Evolutionary conservation across 345 rosid genomes (phyloP).

Genomic region (Gossypium arboreum): DNA sequence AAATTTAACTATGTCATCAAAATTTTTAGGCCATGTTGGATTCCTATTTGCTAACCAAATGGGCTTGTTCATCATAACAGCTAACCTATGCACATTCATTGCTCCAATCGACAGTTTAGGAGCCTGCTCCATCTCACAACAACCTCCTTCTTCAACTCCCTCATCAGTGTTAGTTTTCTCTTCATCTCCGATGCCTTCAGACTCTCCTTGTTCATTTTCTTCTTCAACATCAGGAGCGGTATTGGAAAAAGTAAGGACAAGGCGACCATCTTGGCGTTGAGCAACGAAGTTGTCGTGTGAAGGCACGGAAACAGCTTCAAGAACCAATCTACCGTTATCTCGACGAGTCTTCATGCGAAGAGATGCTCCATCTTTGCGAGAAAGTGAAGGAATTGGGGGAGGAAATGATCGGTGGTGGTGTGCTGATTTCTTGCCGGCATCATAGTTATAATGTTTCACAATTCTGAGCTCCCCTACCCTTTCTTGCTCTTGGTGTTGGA

Average conservation of each 20-base stretch:
- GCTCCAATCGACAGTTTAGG: constrained; percentile 39
- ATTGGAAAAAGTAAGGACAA: constrained; percentile 61
- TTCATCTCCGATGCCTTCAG: constrained; percentile 16
- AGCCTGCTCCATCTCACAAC: constrained; percentile 25
- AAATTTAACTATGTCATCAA: constrained; percentile 26
- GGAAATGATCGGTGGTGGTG: constrained; percentile 50
- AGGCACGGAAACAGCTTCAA: constrained; percentile 83
- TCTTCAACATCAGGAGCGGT: constrained; percentile 6
- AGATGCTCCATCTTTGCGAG: constrained; percentile 45
- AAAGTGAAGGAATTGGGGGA: constrained; percentile 71
- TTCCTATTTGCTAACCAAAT: constrained; percentile 39
- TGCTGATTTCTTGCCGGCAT: constrained; percentile 21
- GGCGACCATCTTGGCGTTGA: constrained; percentile 82
- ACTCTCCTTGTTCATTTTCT: constrained; percentile 17
- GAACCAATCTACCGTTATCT: constrained; percentile 79
- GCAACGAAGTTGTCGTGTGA: constrained; percentile 64
- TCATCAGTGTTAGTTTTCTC: constrained; percentile 13
- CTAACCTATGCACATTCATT: constrained; percentile 49
- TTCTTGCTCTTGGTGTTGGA: constrained; percentile 13
- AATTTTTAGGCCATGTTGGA: constrained; percentile 45
- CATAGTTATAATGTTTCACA: constrained; percentile 17
- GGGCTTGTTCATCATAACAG: constrained; percentile 48
- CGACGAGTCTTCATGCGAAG: constrained; percentile 69
- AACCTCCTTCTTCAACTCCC: constrained; percentile 18
- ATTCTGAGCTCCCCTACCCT: constrained; percentile 19